phyloP scores from a whole-genome alignment of 805 yeast genomes.

The Lipomyces yamadae region DNA sequence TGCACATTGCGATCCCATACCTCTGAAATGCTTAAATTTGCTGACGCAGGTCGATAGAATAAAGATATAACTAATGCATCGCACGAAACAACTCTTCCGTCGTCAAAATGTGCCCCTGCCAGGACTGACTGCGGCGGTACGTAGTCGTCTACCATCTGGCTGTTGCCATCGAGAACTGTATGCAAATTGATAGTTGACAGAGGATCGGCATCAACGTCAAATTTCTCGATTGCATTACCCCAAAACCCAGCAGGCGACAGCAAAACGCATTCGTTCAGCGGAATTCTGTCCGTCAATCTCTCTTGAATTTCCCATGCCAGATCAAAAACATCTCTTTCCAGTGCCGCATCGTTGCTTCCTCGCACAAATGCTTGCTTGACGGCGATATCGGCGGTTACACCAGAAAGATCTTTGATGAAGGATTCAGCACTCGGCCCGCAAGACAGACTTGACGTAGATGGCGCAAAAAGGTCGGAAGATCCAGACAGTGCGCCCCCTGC shows the following conservation, averaged over 20 bases:
- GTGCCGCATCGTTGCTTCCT: slow-evolving; percentile 41
- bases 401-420: slow-evolving; percentile 6
- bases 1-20: slow-evolving; percentile 16
- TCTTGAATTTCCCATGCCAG: slow-evolving; percentile 49
- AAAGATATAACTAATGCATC: slow-evolving; percentile 15
- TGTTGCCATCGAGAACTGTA: not conserved
- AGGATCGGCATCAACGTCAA: slow-evolving; percentile 47
- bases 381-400: slow-evolving; percentile 38
- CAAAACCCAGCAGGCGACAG: slow-evolving; percentile 53
- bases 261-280: slow-evolving; percentile 35
- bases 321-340: slow-evolving; percentile 48
- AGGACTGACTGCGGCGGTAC: slow-evolving; percentile 11
- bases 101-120: slow-evolving; percentile 3
- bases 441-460: not conserved
- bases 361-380: slow-evolving; percentile 49
- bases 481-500: slow-evolving; percentile 25
- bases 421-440: slow-evolving; percentile 2
- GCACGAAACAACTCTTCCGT: slow-evolving; percentile 11
- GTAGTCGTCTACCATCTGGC: not conserved
- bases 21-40: not conserved
- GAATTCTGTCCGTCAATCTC: slow-evolving; percentile 42
- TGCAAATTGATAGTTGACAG: slow-evolving; percentile 49
- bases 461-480: not conserved
- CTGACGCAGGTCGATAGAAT: slow-evolving; percentile 3
- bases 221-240: slow-evolving; percentile 45